Base-by-base conservation (phyloP, 768 basidiomycete species). In the Naganishia onofrii region DNA sequence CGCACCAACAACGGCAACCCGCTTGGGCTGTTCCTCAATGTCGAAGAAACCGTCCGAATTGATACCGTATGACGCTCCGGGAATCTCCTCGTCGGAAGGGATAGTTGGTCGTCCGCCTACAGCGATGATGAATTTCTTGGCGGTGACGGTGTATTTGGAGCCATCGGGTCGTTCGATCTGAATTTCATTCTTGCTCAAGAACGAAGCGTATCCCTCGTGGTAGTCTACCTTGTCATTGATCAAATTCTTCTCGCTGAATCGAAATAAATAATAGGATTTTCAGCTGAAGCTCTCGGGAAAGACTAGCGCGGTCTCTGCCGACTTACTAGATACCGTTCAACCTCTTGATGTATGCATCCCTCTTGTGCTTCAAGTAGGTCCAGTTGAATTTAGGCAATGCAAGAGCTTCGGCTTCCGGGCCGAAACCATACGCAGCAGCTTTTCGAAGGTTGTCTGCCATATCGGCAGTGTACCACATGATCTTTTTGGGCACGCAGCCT, bases 401-500 rank as follows among this genome's bases (percentile, higher is more conserved):
- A 74, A 54, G 82, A 79, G 67, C 87, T 73, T 73, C 55, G 52
- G 76, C 74, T 10, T 76, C 75, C 28, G 81, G 77, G 38, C 79
- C 82, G 71, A 83, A 84, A 53, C 88, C 89, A 70, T 85, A 85
- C 76, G 85, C 79, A 19, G 86, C 84, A 69, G 93, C 91, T 74
- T 90, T 86, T 31, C 85, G 84, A 38, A 97, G 82, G 80, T 89
- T 91, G 77, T 98, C 94, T 34, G 89, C 88, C 68, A 92, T 83
- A 55, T 79, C 77, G 69, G 81, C 79, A 54, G 78, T 79, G 76
- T 80, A 78, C 95, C 95, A 99, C 95, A 98, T 98, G 67, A 99
- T 88, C 92, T 95, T 99, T 84, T 99, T 99, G 19, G 96, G 96
- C 6, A 99, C 93, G 83, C 95, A 97, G 76, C 93, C 92, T 91